Base-by-base conservation (phyloP, 1,284 basidiomycete species). In the Xanthoconium separans region DNA sequence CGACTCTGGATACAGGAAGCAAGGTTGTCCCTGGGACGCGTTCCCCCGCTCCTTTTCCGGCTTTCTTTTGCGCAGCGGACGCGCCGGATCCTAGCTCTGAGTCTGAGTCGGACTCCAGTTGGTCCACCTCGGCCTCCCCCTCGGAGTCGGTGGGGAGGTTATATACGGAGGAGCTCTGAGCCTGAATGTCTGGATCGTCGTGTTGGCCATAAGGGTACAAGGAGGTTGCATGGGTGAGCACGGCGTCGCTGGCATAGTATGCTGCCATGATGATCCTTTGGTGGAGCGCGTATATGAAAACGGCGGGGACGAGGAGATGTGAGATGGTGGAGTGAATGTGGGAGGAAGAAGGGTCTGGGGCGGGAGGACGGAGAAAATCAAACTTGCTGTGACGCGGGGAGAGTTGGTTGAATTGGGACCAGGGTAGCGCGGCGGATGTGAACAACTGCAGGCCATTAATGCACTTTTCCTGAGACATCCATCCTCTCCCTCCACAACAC, bases 71-170 rank as follows among this genome's bases (percentile, higher is more conserved):
- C 30, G 63, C 55, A 51, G 68, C 59, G 56, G 71, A 62, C 62
- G 70, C 76, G 53, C 81, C 77, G 36, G 72, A 60, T 7, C 63
- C 68, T 45, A 71, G 72, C 20, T 72, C 65, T 12, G 74, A 72
- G 12, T 51, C 70, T 4, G 78, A 73, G 63, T 86, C 87, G 15
- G 85, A 87, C 63, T 82, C 83, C 20, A 89, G 80, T 65, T 89
- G 82, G 73, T 82, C 81, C 53, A 80, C 70, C 57, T 82, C 81
- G 43, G 77, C 80, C 24, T 81, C 79, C 45, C 74, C 75, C 44
- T 71, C 59, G 59, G 70, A 72, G 61, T 69, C 68, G 16, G 68
- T 72, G 20, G 68, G 68, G 31, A 69, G 55, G 53, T 70, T 70
- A 13, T 69, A 69, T 50, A 72, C 51, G 44, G 53, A 59, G 22